These are phyloP conservation scores for Geranium rotundifolium DNA, from an alignment of 345 rosid genomes.

Conservation along the genomic window DNA sequence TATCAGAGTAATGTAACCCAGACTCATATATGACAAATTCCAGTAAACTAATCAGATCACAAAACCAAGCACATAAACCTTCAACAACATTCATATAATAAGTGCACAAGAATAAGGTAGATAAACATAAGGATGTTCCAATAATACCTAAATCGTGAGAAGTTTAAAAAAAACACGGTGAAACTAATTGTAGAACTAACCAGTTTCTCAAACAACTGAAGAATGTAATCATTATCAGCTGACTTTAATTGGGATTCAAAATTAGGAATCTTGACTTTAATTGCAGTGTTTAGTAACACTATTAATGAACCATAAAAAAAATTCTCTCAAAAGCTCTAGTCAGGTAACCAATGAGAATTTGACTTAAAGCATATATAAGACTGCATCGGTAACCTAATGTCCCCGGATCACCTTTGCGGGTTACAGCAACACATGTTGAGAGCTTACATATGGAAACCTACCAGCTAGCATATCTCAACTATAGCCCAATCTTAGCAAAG, in stretches of 20 bases:
- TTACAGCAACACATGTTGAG: background rate
- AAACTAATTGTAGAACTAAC: background rate
- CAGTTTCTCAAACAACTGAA: background rate
- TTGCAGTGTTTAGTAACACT: background rate
- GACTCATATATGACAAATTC: background rate
- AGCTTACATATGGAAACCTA: background rate
- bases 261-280: background rate
- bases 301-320: too few relatives aligned
- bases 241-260: background rate
- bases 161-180: too few relatives aligned
- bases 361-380: background rate
- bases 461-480: too few relatives aligned
- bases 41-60: background rate
- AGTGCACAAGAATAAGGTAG: background rate
- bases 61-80: background rate
- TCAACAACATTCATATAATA: background rate
- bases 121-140: background rate
- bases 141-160: background rate
- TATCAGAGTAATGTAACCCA: background rate
- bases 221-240: background rate
- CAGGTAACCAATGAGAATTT: background rate
- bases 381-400: background rate
- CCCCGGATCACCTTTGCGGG: background rate
- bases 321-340: too few relatives aligned
- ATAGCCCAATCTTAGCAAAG: too few relatives aligned